Conservation (phyloP, 495 filamentous ascomycete genomes). For the Xylaria telfairii region DNA sequence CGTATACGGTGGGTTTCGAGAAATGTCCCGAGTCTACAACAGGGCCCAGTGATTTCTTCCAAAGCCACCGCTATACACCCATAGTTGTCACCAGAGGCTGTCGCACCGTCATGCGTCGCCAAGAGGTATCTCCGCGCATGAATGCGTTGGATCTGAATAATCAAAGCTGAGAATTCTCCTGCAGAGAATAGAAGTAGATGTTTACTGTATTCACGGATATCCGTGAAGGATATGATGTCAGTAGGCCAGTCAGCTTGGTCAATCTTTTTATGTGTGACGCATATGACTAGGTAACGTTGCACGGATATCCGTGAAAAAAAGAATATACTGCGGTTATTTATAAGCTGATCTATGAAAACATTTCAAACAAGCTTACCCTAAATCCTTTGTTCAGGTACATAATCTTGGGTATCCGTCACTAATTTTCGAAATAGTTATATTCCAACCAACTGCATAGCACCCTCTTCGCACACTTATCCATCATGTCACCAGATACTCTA, state of each 20-base stretch:
- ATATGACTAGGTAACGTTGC: background rate
- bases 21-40: background rate
- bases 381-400: background rate
- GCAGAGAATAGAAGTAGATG: background rate
- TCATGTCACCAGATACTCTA: constrained; percentile 20
- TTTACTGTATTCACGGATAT: background rate
- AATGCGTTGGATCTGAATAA: too few relatives aligned
- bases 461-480: background rate
- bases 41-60: background rate
- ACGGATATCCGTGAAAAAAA: background rate
- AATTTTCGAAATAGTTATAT: background rate
- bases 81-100: background rate
- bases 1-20: background rate
- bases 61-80: background rate
- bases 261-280: background rate
- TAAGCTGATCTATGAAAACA: background rate
- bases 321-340: background rate
- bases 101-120: background rate
- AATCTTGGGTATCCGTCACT: background rate
- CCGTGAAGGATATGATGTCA: background rate
- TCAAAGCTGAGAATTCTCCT: too few relatives aligned
- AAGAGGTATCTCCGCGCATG: background rate
- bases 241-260: background rate
- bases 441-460: background rate
- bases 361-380: background rate